Conservation (phyloP, 148 eudicot genomes). For the Tetragonia tetragonoides region DNA sequence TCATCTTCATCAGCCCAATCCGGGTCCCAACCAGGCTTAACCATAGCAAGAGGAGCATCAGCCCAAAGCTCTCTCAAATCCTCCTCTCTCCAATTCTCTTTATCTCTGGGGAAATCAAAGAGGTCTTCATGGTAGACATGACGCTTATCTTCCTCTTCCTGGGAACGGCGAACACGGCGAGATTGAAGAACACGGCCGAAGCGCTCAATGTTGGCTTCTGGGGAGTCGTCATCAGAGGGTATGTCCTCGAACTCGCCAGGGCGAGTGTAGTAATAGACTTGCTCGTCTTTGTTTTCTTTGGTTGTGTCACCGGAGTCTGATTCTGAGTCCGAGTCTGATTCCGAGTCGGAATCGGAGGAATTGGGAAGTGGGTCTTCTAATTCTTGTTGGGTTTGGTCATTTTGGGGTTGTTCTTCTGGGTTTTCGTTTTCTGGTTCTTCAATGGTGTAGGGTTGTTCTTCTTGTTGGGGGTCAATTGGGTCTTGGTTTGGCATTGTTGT, state of each 20-base stretch:
- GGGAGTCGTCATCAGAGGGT: constrained; percentile 29
- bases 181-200: constrained; percentile 34
- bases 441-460: too few species aligned
- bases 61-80: constrained; percentile 78
- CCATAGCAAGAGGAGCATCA: constrained; percentile 50
- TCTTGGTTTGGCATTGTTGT: neutral
- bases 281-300: neutral
- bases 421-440: neutral
- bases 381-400: neutral
- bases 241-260: constrained; percentile 24
- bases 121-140: constrained; percentile 30
- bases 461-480: neutral
- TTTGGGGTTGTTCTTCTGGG: too few species aligned
- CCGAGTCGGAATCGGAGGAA: neutral
- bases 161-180: constrained; percentile 16
- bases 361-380: neutral
- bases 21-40: constrained; percentile 85
- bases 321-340: neutral
- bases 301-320: constrained; percentile 11
- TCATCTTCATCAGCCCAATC: constrained; percentile 63
- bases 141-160: constrained; percentile 22
- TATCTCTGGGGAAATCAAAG: constrained; percentile 60
- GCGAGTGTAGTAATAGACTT: constrained; percentile 1
- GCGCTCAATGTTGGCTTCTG: constrained; percentile 38
- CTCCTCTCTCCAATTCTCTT: constrained; percentile 71